Evolutionary conservation across 1,284 basidiomycete species (phyloP).

Genomic region (Rhizopogon hawkerae): DNA sequence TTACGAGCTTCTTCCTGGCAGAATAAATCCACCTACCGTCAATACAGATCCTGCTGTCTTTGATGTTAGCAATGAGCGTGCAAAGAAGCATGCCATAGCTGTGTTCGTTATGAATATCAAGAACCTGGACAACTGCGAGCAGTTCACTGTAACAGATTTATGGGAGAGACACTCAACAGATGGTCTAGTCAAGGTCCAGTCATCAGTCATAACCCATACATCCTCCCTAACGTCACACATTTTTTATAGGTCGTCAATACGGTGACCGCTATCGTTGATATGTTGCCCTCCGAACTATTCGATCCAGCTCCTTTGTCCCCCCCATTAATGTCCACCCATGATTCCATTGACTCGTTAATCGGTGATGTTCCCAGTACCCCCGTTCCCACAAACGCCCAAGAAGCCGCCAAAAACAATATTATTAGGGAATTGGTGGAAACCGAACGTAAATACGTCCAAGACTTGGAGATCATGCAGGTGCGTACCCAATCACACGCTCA

Average conservation of each 20-base stretch:
- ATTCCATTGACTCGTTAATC: conserved; percentile 51
- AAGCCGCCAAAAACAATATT: conserved; percentile 69
- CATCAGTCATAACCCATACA: conserved; percentile 4
- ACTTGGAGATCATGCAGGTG: conserved; percentile 95
- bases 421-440: conserved; percentile 86
- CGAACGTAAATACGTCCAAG: conserved; percentile 97
- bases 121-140: conserved; percentile 57
- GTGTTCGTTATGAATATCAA: conserved; percentile 70
- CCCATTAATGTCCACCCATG: conserved; percentile 43
- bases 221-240: not conserved
- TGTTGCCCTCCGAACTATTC: conserved; percentile 69
- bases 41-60: conserved; percentile 59
- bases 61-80: conserved; percentile 64
- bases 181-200: conserved; percentile 84
- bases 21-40: conserved; percentile 40
- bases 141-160: conserved; percentile 81
- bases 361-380: conserved; percentile 33
- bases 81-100: conserved; percentile 73
- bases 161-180: conserved; percentile 89
- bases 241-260: conserved; percentile 73
- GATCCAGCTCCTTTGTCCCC: conserved; percentile 57
- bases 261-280: conserved; percentile 81
- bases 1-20: conserved; percentile 76
- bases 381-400: conserved; percentile 46
- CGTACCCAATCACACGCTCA: conserved; percentile 19